Conservation (phyloP, 106 monocot genomes). For the Narthecium ossifragum region DNA sequence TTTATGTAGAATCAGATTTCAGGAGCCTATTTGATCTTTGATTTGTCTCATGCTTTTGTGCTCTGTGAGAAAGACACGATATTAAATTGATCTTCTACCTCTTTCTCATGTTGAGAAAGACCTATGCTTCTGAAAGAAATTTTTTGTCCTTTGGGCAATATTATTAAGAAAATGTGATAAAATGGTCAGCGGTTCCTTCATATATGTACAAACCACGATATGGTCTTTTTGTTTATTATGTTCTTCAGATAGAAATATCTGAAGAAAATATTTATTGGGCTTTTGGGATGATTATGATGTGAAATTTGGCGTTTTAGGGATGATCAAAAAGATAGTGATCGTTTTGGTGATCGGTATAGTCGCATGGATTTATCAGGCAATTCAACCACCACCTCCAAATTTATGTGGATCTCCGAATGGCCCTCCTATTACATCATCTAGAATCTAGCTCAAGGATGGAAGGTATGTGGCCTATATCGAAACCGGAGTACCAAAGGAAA, state of each 20-base stretch:
- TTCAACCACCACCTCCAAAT: constrained; percentile 59
- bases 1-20: too few relatives aligned
- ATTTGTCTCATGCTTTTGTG: too few relatives aligned
- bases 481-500: constrained; percentile 51
- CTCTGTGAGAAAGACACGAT: too few relatives aligned
- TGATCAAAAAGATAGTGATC: constrained; percentile 20
- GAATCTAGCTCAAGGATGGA: constrained; percentile 73
- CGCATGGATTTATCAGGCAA: constrained; percentile 36
- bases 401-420: constrained; percentile 56
- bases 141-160: too few relatives aligned
- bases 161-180: too few relatives aligned
- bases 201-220: too few relatives aligned
- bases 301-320: constrained; percentile 26
- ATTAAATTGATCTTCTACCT: too few relatives aligned
- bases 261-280: background rate
- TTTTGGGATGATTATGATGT: background rate
- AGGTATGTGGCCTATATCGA: constrained; percentile 79
- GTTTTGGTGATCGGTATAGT: constrained; percentile 29
- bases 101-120: too few relatives aligned
- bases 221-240: too few relatives aligned
- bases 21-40: too few relatives aligned
- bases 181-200: too few relatives aligned
- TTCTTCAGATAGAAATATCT: background rate
- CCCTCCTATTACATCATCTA: constrained; percentile 53
- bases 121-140: too few relatives aligned